Conservation (phyloP, 352 stramenopile species). For the Globisporangium uncinulatum region DNA sequence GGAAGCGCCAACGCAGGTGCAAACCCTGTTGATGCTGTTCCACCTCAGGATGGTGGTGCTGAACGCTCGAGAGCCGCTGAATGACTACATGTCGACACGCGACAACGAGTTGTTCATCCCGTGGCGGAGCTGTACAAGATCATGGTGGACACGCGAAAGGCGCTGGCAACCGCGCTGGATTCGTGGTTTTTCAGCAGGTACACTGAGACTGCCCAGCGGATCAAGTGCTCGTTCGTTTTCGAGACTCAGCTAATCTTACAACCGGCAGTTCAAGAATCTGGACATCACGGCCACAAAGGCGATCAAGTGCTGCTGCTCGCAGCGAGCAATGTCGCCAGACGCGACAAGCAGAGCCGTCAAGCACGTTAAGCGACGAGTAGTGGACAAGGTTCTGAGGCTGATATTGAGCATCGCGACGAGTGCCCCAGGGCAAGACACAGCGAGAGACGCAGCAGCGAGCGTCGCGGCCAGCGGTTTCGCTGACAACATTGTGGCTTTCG, state of each 20-base stretch:
- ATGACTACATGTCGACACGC: too few species aligned
- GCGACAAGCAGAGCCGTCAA: not conserved
- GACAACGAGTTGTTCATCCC: too few species aligned
- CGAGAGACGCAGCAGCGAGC: not conserved
- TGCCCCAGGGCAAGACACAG: not conserved
- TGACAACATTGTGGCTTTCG: not conserved
- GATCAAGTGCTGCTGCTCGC: not conserved
- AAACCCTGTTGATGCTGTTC: too few species aligned
- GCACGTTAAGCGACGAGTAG: not conserved
- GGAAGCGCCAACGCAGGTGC: too few species aligned
- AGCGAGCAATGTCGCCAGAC: not conserved
- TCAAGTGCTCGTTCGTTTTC: not conserved
- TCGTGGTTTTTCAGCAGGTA: not conserved
- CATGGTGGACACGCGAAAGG: too few species aligned
- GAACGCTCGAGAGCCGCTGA: too few species aligned
- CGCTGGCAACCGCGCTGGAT: too few species aligned
- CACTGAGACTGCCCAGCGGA: not conserved
- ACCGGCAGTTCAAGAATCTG: not conserved
- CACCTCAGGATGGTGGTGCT: too few species aligned
- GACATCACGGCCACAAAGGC: not conserved
- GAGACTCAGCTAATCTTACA: not conserved
- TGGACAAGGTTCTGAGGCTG: not conserved
- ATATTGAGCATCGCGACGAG: not conserved
- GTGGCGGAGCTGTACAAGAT: too few species aligned
- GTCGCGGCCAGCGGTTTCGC: not conserved